A percentile compares a stretch with the other conserved stretches of the same genome.
These are phyloP conservation scores for Scedosporium dehoogii DNA, from an alignment of 2,329 filamentous ascomycete genomes.

Conservation along the genomic window DNA sequence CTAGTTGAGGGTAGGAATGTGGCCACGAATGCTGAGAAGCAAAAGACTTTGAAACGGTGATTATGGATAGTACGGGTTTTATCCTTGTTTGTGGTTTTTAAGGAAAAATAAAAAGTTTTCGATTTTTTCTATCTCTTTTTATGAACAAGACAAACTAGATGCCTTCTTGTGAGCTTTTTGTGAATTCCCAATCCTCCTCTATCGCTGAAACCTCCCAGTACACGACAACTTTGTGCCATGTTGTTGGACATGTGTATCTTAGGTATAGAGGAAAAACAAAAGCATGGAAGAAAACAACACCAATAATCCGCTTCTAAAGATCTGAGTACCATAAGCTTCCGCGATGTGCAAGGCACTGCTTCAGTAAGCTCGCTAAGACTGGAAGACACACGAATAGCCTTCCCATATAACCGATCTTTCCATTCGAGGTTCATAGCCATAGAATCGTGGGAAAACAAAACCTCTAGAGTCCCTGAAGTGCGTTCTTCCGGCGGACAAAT, in stretches of 20 bases:
- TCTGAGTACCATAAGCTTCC: too few species aligned
- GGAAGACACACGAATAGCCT: too few species aligned
- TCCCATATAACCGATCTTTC: too few species aligned
- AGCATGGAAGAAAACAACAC: not conserved
- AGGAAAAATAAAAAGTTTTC: not conserved
- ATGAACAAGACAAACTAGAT: not conserved
- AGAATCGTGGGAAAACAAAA: not conserved
- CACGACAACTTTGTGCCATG: not conserved
- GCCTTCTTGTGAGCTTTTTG: not conserved
- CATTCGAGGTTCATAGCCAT: too few species aligned
- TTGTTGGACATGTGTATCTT: not conserved
- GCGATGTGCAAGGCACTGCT: too few species aligned
- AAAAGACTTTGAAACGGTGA: conserved; percentile 57
- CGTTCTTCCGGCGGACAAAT: not conserved
- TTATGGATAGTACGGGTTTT: not conserved
- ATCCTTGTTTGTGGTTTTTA: not conserved
- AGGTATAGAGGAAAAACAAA: not conserved
- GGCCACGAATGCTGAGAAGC: conserved; percentile 88
- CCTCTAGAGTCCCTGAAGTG: not conserved
- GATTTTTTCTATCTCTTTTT: not conserved
- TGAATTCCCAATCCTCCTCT: not conserved
- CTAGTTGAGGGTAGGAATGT: conserved; percentile 68
- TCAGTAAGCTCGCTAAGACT: too few species aligned
- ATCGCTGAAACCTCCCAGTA: too few species aligned
- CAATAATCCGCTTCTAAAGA: not conserved